Conservation (phyloP, 306 rosid genomes). For the Betula pendula region DNA sequence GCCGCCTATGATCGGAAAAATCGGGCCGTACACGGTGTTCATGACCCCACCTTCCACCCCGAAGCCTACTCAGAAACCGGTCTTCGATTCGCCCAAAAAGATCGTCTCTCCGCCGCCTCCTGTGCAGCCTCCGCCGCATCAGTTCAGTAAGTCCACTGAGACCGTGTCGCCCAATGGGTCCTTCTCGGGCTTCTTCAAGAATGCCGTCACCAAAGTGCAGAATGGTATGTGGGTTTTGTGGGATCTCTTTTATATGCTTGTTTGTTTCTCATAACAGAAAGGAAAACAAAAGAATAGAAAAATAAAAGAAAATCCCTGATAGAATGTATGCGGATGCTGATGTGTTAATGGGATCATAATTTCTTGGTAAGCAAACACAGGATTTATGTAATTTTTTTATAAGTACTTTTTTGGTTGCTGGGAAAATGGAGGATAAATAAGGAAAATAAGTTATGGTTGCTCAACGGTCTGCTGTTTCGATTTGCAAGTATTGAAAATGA, state of each 20-base stretch:
- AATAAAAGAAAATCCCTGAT: not conserved
- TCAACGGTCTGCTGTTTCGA: not conserved
- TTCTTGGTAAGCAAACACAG: not conserved
- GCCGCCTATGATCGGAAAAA: constrained; percentile 86
- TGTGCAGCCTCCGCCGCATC: constrained; percentile 90
- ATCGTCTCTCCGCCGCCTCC: constrained; percentile 53
- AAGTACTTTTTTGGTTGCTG: not conserved
- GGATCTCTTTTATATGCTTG: not conserved
- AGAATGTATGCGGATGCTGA: not conserved
- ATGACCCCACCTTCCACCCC: constrained; percentile 95
- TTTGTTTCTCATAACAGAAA: not conserved
- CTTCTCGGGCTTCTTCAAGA: constrained; percentile 59
- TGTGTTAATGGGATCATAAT: not conserved
- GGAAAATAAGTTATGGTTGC: not conserved
- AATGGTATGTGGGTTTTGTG: constrained; percentile 51
- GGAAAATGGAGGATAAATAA: not conserved
- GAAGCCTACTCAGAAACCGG: constrained; percentile 44
- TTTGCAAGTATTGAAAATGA: constrained; percentile 12
- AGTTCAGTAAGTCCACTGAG: constrained; percentile 45
- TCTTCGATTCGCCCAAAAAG: constrained; percentile 66
- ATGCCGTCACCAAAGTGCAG: constrained; percentile 76
- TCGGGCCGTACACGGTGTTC: constrained; percentile 98
- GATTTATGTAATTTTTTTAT: not conserved
- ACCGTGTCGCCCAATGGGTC: constrained; percentile 40
- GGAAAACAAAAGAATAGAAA: not conserved